These are phyloP conservation scores for Blastobotrys attinorum DNA, from an alignment of 805 yeast species.

Conservation along the genomic window DNA sequence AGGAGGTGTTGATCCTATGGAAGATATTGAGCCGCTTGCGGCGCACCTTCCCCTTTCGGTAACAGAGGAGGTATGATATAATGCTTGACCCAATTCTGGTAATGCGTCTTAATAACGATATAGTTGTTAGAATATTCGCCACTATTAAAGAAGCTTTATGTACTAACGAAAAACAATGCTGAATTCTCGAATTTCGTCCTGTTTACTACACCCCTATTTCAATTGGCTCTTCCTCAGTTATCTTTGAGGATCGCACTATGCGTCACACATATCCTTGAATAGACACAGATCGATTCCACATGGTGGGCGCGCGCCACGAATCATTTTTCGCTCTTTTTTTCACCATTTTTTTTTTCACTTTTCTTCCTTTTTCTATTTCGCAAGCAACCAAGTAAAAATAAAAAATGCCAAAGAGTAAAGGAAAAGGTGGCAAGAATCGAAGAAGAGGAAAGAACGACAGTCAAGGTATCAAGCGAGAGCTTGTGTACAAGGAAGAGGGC, in stretches of 20 bases:
- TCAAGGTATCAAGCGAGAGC: conserved; percentile 88
- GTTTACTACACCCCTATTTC: background rate
- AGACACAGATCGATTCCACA: background rate
- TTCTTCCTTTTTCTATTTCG: no score
- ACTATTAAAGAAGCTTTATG: no score
- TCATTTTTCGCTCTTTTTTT: background rate
- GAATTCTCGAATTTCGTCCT: no score
- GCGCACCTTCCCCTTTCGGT: no score
- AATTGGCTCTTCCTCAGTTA: background rate
- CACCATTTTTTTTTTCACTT: no score
- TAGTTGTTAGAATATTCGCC: no score
- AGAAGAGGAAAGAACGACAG: conserved; percentile 97
- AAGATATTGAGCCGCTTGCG: no score
- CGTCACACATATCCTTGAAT: background rate
- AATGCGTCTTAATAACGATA: no score
- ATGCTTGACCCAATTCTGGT: no score
- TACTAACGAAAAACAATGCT: no score
- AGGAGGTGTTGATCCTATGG: no score
- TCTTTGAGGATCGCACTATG: background rate
- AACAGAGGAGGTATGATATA: no score
- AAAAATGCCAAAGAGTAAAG: conserved; percentile 70
- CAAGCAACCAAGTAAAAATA: background rate
- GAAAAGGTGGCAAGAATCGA: conserved; percentile 69
- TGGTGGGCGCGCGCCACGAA: background rate
- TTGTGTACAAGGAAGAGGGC: conserved; percentile 85